Percentiles rank a stretch among this genome's conserved stretches.
Conservation (phyloP, 306 rosid genomes). For the Vigna radiata region DNA sequence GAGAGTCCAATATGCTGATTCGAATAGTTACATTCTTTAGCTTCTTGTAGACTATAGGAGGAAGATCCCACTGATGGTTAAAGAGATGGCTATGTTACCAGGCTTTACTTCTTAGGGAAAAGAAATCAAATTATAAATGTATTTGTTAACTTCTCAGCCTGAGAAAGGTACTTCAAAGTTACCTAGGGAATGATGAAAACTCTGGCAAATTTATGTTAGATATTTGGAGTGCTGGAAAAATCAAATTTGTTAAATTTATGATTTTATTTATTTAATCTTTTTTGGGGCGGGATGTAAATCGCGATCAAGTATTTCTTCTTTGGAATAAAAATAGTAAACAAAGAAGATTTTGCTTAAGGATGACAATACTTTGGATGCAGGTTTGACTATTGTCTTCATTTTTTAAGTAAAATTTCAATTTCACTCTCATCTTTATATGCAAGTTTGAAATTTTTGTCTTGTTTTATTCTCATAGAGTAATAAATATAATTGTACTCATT, state of each 20-base stretch:
- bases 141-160: neutral
- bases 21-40: conserved; percentile 31
- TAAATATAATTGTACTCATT: no score
- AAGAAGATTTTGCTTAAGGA: no score
- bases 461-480: no score
- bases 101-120: conserved; percentile 18
- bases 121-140: conserved; percentile 12
- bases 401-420: no score
- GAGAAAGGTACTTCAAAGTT: conserved; percentile 34
- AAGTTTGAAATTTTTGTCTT: no score
- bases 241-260: conserved; percentile 1
- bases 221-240: conserved; percentile 16
- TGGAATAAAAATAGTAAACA: no score
- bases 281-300: no score
- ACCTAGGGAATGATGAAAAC: conserved; percentile 27
- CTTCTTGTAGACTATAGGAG: conserved; percentile 42
- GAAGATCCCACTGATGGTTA: conserved; percentile 37
- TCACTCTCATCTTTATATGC: no score
- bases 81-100: conserved; percentile 35
- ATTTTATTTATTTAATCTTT: neutral
- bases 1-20: conserved; percentile 40
- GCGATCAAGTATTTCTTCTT: no score
- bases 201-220: conserved; percentile 29
- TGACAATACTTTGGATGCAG: no score
- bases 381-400: no score